These are phyloP conservation scores for Scedosporium boydii DNA, from an alignment of 2,329 filamentous ascomycete species.

Conservation along the genomic window DNA sequence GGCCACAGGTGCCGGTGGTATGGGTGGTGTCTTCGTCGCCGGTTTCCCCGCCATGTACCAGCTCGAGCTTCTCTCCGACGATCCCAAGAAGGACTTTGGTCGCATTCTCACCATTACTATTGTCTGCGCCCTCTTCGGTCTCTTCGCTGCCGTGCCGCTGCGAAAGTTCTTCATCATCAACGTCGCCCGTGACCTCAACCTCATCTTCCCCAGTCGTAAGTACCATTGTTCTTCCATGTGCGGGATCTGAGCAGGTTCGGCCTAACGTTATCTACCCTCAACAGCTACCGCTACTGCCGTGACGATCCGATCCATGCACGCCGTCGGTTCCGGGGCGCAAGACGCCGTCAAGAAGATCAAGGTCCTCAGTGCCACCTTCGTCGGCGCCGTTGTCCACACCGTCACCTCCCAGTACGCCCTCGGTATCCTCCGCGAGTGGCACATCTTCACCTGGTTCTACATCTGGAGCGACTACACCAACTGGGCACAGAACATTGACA, in stretches of 20 bases:
- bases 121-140: slow-evolving; percentile 54
- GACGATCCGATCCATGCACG: slow-evolving; percentile 55
- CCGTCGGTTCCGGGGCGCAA: slow-evolving; percentile 37
- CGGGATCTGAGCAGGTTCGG: not conserved
- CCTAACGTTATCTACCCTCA: not conserved
- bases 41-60: slow-evolving; percentile 53
- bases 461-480: slow-evolving; percentile 44
- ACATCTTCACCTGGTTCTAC: slow-evolving; percentile 42
- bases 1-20: slow-evolving; percentile 49
- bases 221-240: not conserved
- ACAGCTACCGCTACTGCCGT: slow-evolving; percentile 46
- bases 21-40: slow-evolving; percentile 48
- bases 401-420: slow-evolving; percentile 49
- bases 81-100: slow-evolving; percentile 44
- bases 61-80: slow-evolving; percentile 35
- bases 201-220: slow-evolving; percentile 44
- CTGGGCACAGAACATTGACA: slow-evolving; percentile 41
- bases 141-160: slow-evolving; percentile 53
- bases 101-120: slow-evolving; percentile 51
- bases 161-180: slow-evolving; percentile 62
- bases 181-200: slow-evolving; percentile 47
- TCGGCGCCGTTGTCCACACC: slow-evolving; percentile 38
- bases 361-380: slow-evolving; percentile 41
- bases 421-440: slow-evolving; percentile 52
- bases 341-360: slow-evolving; percentile 48